A percentile compares a stretch with the other conserved stretches of the same genome.
Conservation (phyloP, 805 yeast genomes). For the Tetrapisispora taiwanensis region DNA sequence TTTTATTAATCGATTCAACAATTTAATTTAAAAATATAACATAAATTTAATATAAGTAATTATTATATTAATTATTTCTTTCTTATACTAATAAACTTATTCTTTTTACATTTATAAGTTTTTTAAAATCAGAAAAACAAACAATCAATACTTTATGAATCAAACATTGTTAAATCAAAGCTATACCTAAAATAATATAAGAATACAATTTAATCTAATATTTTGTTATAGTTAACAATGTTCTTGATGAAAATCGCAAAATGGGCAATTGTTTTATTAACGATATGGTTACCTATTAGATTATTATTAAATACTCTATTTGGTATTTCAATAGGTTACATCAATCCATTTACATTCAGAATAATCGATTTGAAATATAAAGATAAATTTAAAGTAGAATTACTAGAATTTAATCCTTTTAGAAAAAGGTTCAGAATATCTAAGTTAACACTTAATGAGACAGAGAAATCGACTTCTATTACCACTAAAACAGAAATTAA, state of each 20-base stretch:
- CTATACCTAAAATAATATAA: too few species aligned
- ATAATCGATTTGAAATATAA: slow-evolving; percentile 8
- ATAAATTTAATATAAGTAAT: too few species aligned
- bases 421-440: slow-evolving; percentile 11
- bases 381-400: slow-evolving; percentile 8
- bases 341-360: slow-evolving; percentile 17
- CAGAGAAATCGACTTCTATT: neutral
- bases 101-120: too few species aligned
- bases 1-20: too few species aligned
- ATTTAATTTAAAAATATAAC: too few species aligned
- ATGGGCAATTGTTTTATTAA: neutral
- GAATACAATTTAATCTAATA: too few species aligned
- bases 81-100: too few species aligned
- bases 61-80: too few species aligned
- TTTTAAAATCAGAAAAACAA: too few species aligned
- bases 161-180: too few species aligned
- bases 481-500: neutral
- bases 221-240: neutral
- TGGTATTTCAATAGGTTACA: slow-evolving; percentile 7
- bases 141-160: too few species aligned
- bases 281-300: neutral
- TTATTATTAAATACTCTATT: neutral
- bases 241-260: neutral
- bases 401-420: slow-evolving; percentile 13
- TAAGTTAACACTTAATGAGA: slow-evolving; percentile 1